Evolutionary conservation across 371 early-diverging fungal species (phyloP).

Genomic region (Smittium culicis): DNA sequence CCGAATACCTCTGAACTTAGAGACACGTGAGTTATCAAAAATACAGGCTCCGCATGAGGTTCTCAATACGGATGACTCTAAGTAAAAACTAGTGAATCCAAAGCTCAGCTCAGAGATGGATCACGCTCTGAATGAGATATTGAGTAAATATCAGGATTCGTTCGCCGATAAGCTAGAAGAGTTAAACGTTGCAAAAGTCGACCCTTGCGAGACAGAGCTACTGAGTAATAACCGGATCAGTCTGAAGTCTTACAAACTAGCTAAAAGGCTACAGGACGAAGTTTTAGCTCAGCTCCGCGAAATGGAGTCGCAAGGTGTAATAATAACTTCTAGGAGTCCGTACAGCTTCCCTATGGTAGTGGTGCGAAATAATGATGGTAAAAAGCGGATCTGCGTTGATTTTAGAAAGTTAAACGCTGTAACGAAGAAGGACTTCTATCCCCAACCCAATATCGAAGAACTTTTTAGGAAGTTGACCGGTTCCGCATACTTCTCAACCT

Average conservation of each 20-base stretch:
- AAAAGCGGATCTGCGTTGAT: conserved; percentile 30
- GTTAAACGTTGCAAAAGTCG: conserved; percentile 1
- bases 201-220: conserved; percentile 8
- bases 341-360: conserved; percentile 40
- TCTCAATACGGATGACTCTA: neutral
- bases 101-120: neutral
- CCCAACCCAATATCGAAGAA: conserved; percentile 26
- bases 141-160: neutral
- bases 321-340: conserved; percentile 13
- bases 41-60: neutral
- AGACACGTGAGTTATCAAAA: neutral
- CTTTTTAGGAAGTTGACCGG: conserved; percentile 23
- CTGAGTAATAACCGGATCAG: neutral
- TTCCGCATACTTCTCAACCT: conserved; percentile 15
- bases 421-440: conserved; percentile 26
- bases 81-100: neutral
- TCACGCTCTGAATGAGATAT: neutral
- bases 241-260: neutral
- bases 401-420: conserved; percentile 37
- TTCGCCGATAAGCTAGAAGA: conserved; percentile 23
- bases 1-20: neutral
- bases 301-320: conserved; percentile 1
- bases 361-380: conserved; percentile 42
- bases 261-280: neutral
- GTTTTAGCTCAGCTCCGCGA: neutral